Conservation (phyloP, 148 eudicot species). For the Nepenthes gracilis region DNA sequence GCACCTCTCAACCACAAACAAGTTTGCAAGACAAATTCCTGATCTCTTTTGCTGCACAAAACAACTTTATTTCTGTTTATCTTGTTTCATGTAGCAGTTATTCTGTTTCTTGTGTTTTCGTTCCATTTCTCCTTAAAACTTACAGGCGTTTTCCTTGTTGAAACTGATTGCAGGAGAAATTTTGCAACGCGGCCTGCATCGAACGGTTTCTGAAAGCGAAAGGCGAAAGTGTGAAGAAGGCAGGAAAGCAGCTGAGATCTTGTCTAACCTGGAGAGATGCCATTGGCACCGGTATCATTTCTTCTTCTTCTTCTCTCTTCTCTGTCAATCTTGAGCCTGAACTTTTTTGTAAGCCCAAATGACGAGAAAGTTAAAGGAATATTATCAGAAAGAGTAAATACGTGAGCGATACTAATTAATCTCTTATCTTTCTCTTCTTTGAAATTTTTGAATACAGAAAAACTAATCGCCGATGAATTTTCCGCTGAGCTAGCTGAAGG, state of each 20-base stretch:
- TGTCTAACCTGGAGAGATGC: slow-evolving; percentile 82
- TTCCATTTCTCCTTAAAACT: background rate
- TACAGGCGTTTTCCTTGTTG: background rate
- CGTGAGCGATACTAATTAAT: too few species aligned
- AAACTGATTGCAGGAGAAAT: slow-evolving; percentile 54
- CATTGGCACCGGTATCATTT: slow-evolving; percentile 48
- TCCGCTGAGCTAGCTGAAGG: slow-evolving; percentile 92
- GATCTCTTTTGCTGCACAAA: too few species aligned
- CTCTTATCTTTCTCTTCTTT: background rate
- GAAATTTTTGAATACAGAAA: slow-evolving; percentile 24
- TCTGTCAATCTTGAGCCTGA: background rate
- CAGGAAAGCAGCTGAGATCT: slow-evolving; percentile 66
- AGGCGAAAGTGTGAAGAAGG: slow-evolving; percentile 82
- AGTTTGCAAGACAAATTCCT: slow-evolving; percentile 16
- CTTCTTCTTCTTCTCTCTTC: background rate
- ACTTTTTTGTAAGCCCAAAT: too few species aligned
- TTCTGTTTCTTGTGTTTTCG: background rate
- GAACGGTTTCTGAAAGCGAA: slow-evolving; percentile 71
- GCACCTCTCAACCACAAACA: slow-evolving; percentile 82
- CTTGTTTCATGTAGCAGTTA: background rate
- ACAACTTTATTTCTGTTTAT: background rate
- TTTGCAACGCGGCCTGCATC: slow-evolving; percentile 78
- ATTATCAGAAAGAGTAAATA: too few species aligned
- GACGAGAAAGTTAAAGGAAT: too few species aligned
- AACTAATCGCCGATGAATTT: slow-evolving; percentile 88